Evolutionary conservation across 129 eudicot species (phyloP).

Genomic region (Ambrosia trifida): DNA sequence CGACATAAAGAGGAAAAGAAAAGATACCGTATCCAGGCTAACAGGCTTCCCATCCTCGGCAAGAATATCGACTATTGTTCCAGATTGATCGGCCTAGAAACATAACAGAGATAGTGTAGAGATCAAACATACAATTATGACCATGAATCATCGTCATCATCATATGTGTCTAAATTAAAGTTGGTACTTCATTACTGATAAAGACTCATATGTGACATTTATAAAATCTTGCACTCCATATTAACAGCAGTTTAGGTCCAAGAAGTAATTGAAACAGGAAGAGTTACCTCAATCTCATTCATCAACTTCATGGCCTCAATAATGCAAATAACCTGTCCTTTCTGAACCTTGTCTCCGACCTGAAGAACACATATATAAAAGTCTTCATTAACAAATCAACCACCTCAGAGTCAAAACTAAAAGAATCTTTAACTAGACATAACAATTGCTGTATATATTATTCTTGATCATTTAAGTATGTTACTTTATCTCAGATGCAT

Average conservation of each 20-base stretch:
- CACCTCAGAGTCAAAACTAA: neutral
- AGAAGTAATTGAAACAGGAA: neutral
- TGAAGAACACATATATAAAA: constrained; percentile 15
- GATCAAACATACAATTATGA: neutral
- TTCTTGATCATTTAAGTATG: constrained; percentile 5
- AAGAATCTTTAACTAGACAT: constrained; percentile 13
- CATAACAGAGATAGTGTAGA: constrained; percentile 20
- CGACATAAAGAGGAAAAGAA: neutral
- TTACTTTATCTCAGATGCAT: neutral
- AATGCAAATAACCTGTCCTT: constrained; percentile 80
- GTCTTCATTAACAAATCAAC: constrained; percentile 2
- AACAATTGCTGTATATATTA: neutral
- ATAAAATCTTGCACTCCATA: neutral
- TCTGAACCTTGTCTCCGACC: constrained; percentile 85
- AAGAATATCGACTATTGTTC: constrained; percentile 70
- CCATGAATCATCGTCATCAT: neutral
- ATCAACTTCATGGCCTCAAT: constrained; percentile 91
- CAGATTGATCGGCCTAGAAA: constrained; percentile 69
- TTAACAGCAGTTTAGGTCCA: neutral
- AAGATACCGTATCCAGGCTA: constrained; percentile 64
- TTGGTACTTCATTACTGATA: neutral
- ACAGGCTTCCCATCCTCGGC: constrained; percentile 85
- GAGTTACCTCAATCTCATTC: constrained; percentile 78
- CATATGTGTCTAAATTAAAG: neutral
- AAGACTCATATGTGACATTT: neutral